These are phyloP conservation scores for Halenospora varia DNA, from an alignment of 495 filamentous ascomycete genomes.

Conservation along the genomic window DNA sequence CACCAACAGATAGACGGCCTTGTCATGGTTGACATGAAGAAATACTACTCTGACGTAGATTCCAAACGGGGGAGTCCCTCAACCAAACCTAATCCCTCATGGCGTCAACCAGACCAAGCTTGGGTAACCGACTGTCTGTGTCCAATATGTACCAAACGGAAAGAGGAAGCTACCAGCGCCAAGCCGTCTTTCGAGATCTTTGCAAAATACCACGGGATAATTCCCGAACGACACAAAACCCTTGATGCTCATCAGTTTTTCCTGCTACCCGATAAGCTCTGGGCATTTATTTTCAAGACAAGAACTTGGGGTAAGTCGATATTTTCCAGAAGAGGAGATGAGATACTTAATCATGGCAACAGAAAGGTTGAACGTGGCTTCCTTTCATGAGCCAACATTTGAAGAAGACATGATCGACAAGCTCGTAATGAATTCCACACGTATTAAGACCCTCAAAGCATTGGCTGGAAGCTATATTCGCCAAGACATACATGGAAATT, in stretches of 20 bases:
- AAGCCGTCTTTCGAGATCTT: background rate
- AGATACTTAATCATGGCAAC: background rate
- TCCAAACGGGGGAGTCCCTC: background rate
- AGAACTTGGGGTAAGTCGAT: conserved; percentile 2
- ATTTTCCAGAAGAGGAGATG: background rate
- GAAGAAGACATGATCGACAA: conserved; percentile 3
- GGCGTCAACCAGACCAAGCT: background rate
- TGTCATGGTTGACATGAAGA: background rate
- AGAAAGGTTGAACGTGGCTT: background rate
- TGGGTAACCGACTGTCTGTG: background rate
- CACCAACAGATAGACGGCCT: background rate
- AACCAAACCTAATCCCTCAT: background rate
- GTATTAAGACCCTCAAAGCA: conserved; percentile 1
- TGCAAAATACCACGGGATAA: background rate
- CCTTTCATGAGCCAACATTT: background rate
- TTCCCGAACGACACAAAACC: background rate
- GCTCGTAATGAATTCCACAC: background rate
- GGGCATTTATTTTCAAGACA: conserved; percentile 7
- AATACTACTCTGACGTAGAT: background rate
- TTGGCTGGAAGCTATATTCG: background rate
- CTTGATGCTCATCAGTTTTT: conserved; percentile 15
- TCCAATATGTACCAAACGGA: background rate
- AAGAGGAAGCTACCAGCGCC: background rate
- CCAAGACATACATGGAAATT: background rate
- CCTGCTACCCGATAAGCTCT: conserved; percentile 1